Evolutionary conservation across 345 rosid species (phyloP), one percentile per base, ranked within the genome.

Genomic region (Gossypium herbaceum): DNA sequence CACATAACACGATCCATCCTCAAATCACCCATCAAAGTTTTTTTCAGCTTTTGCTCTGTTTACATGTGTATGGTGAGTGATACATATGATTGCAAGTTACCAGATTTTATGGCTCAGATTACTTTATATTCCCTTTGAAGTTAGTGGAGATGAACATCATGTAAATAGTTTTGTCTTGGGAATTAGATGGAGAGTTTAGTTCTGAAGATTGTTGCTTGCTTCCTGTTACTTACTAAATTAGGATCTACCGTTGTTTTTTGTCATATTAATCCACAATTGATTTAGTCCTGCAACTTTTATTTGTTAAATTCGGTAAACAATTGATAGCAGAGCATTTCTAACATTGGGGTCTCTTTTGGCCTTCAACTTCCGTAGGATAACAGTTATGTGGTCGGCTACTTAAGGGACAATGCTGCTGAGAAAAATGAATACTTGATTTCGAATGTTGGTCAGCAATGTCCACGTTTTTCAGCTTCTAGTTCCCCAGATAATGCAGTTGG

Each of bases 31-130:
- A 60, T 25, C 62, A 57, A 59, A 8, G 0, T 34, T 25, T 60
- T 60, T 41, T 41, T 10, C 54, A 12, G 71, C 71, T 66, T 66
- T 66, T 66, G 71, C 54, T 66, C 71, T 66, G 71, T 45, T 66
- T 66, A 44, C 27, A 66, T 44, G 54, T 66, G 51, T 43, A 41
- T 41, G 68, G 16, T 64, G 50, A 43, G 51, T 65, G 27, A 65
- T 34, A 34, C 41, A 34, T 65, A 9, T 65, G 51, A 19, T 65
- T 44, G 51, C 69, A n/a, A n/a, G 69, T 65, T 11, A 41, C 15
- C 5, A 39, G 15, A 12, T 39, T 39, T 9, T 29, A 29, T 62
- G 44, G 17, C 7, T 59, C n/a, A 11, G 39, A 12, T 24, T 24
- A 59, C 16, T 58, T 58, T 58, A 22, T 4, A 22, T 22, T 24